Conservation (phyloP, 2,329 filamentous ascomycete genomes). For the Botrytis cinerea region DNA sequence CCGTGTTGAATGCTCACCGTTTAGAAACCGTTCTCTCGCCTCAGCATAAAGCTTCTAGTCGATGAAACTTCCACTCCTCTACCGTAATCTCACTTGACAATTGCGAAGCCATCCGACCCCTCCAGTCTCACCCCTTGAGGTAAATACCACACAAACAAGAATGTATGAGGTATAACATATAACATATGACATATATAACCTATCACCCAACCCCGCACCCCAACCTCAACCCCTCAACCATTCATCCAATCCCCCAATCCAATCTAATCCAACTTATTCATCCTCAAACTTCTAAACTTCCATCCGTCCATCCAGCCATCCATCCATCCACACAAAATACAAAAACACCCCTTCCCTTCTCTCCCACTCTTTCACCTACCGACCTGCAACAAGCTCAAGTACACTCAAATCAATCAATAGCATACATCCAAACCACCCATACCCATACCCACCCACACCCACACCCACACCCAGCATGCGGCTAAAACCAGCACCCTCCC, state of each 20-base stretch:
- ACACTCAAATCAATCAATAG: too few species aligned
- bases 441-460: too few species aligned
- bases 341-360: neutral
- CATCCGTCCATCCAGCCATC: too few species aligned
- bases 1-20: neutral
- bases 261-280: neutral
- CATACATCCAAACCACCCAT: neutral
- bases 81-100: neutral
- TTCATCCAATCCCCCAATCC: neutral
- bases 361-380: too few species aligned
- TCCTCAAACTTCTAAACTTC: neutral
- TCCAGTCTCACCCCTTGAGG: neutral
- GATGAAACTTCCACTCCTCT: neutral
- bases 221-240: conserved; percentile 4
- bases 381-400: too few species aligned
- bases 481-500: conserved; percentile 7
- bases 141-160: neutral
- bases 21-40: neutral
- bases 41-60: neutral
- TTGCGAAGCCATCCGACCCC: neutral
- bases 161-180: neutral
- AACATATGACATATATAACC: neutral
- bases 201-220: conserved; percentile 1
- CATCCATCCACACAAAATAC: neutral
- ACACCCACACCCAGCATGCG: neutral